Percentiles rank a stretch among this genome's conserved stretches.
These are phyloP conservation scores for Amanita pallidorosea DNA, from an alignment of 768 basidiomycete genomes.

Conservation along the genomic window DNA sequence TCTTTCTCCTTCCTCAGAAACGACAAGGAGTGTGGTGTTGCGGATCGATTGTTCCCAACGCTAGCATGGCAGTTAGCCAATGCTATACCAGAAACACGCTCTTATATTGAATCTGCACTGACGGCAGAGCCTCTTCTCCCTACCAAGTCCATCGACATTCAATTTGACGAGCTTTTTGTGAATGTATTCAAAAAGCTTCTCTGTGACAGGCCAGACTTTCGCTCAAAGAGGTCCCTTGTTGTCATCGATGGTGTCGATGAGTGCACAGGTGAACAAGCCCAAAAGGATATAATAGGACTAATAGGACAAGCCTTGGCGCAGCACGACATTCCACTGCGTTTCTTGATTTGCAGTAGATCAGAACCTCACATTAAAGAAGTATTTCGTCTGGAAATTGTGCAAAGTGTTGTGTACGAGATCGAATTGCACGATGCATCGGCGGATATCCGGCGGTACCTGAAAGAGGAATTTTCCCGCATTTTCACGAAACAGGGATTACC, in stretches of 20 bases:
- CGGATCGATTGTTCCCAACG: not conserved
- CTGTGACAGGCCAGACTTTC: not conserved
- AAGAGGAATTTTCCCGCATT: too few species aligned
- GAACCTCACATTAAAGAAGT: too few species aligned
- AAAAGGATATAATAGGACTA: not conserved
- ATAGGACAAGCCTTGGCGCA: not conserved
- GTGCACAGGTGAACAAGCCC: not conserved
- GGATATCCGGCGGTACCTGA: not conserved
- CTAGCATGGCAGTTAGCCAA: not conserved
- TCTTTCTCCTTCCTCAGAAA: not conserved
- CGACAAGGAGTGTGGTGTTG: not conserved
- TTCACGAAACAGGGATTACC: not conserved
- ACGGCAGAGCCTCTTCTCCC: not conserved
- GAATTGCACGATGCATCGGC: not conserved
- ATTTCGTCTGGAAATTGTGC: not conserved
- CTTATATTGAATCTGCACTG: not conserved
- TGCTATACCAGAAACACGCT: not conserved
- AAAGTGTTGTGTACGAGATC: not conserved
- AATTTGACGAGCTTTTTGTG: not conserved
- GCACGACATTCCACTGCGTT: not conserved
- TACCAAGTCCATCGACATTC: not conserved
- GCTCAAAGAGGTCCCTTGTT: not conserved
- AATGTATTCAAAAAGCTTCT: not conserved
- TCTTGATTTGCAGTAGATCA: not conserved
- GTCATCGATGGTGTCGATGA: constrained; percentile 1